Conservation (phyloP, 352 stramenopile species). For the Pythium dissotocum region DNA sequence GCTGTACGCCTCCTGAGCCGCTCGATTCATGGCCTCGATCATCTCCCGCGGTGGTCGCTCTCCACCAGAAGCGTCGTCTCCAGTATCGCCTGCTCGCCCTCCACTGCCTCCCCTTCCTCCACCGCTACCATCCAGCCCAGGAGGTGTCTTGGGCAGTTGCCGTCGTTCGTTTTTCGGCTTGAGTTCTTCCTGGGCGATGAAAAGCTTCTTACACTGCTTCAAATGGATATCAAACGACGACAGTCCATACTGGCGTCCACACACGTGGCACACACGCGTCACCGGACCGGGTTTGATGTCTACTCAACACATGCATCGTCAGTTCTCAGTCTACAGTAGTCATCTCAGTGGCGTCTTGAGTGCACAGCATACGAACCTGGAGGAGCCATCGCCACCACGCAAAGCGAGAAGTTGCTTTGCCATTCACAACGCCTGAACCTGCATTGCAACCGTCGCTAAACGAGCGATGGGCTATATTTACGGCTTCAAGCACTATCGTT, state of each 20-base stretch:
- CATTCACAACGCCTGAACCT: not conserved
- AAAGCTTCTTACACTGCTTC: slow-evolving; percentile 86
- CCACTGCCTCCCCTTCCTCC: slow-evolving; percentile 9
- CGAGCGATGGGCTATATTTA: not conserved
- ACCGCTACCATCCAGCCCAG: slow-evolving; percentile 33
- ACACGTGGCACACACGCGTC: slow-evolving; percentile 80
- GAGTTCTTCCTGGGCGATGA: slow-evolving; percentile 68
- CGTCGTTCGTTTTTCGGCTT: slow-evolving; percentile 66
- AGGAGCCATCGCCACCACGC: slow-evolving; percentile 4
- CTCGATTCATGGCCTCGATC: slow-evolving; percentile 68
- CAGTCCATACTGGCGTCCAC: slow-evolving; percentile 72
- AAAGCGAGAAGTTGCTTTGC: not conserved
- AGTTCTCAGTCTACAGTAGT: not conserved
- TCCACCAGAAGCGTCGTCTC: slow-evolving; percentile 8
- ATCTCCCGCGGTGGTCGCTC: slow-evolving; percentile 50
- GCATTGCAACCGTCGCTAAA: not conserved
- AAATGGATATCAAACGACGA: slow-evolving; percentile 85
- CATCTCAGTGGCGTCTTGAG: no score
- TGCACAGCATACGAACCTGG: not conserved
- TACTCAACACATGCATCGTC: slow-evolving; percentile 13
- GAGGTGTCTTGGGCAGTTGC: slow-evolving; percentile 66
- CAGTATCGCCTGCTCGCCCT: slow-evolving; percentile 6
- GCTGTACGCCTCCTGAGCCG: slow-evolving; percentile 67
- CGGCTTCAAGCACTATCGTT: slow-evolving; percentile 2
- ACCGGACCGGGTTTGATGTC: slow-evolving; percentile 50